Evolutionary conservation across 306 rosid species (phyloP), one percentile per base, ranked within the genome.

Genomic region (Casuarina glauca): DNA sequence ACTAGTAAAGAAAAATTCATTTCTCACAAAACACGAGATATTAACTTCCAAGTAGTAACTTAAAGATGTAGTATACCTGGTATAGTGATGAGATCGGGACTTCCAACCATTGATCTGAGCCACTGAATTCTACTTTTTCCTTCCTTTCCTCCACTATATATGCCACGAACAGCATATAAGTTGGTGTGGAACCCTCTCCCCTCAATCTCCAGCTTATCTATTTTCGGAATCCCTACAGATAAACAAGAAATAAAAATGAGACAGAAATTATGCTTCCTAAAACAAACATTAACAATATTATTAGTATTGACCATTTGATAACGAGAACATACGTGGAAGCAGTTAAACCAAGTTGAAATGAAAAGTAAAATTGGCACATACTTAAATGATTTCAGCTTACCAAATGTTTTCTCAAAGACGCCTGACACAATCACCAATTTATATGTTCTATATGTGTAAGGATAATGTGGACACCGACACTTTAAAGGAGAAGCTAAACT

Each of bases 31-130:
- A 63, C 19, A 36, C 7, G 9, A 35, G 72, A 64, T 58, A 26
- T 26, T 6, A 20, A 58, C 64, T 58, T 8, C 39, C 26, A 1
- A 57, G 4, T 57, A 16, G 42, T 82, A 74, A 55, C 75, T 67
- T 9, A 26, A 45, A 61, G 71, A 75, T 81, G 62, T 72, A 79
- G 83, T 71, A 26, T 91, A 96, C 99, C 99, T 9, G 91, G 94
- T 82, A 96, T 90, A 51, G 99, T 91, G 87, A 96, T 96, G 78
- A 96, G 89, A 87, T 96, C 99, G 77, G 99, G 99, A 90, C 99
- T 96, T 77, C 99, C 99, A 74, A 93, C 98, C 99, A 96, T 96
- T 78, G 99, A 96, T 86, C 99, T 91, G 78, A 96, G 99, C 99
- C 99, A 96, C 77, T 96, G 99, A 75, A 91, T 88, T 83, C 86